Evolutionary conservation across 2,329 filamentous ascomycete species (phyloP).

Genomic region (Aschersonia sp.): DNA sequence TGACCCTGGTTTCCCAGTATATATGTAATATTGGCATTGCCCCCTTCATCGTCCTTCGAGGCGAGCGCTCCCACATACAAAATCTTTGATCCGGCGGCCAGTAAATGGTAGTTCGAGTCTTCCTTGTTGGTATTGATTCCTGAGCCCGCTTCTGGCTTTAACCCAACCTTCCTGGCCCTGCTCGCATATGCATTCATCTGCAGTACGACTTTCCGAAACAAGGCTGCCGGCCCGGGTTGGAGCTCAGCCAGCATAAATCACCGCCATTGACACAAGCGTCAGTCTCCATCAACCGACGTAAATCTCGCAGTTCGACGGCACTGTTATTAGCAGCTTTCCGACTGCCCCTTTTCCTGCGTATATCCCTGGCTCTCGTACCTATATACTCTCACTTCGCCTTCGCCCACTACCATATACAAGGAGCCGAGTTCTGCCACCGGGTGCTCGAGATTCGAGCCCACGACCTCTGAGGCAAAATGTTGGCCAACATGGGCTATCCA

Average conservation of each 20-base stretch:
- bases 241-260: neutral
- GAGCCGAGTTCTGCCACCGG: neutral
- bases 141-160: neutral
- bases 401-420: neutral
- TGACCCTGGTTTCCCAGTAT: neutral
- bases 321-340: neutral
- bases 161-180: neutral
- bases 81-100: neutral
- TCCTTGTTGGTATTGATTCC: neutral
- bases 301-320: neutral
- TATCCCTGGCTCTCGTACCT: neutral
- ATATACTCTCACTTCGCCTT: neutral
- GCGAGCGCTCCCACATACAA: neutral
- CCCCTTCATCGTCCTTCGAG: neutral
- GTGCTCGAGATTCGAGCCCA: neutral
- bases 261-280: neutral
- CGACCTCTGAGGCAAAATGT: slow-evolving; percentile 1
- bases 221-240: neutral
- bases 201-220: neutral
- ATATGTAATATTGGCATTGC: neutral
- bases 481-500: slow-evolving; percentile 4
- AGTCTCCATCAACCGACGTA: neutral
- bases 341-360: neutral
- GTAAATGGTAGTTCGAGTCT: neutral
- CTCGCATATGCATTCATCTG: neutral